Evolutionary conservation across 257 asterid genomes (phyloP), one percentile per base, ranked within the genome.

Genomic region (Phtheirospermum japonicum): DNA sequence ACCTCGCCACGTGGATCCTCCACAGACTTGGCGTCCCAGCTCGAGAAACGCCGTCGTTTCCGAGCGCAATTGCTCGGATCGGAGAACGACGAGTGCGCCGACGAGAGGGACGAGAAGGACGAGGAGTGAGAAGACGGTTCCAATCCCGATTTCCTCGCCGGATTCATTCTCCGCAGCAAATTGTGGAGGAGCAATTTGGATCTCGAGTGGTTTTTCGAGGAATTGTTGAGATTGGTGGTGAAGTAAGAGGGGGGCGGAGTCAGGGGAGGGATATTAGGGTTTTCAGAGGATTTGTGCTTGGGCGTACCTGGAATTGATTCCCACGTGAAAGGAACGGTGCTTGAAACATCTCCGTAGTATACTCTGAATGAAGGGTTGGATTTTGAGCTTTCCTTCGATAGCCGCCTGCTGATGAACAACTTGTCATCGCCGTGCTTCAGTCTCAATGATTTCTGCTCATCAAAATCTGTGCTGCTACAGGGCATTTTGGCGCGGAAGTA

Each of bases 251-350:
- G 86, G 4, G 86, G 86, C 0, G 86, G 86, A 0, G 86, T 80
- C 16, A 80, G 79, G 0, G 83, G 86, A 17, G 86, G 86, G 6
- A 67, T 30, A 42, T 13, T 48, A 8, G 3, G 7, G 28, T 57
- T 33, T 0, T 49, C 63, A 0, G 68, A 51, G 12, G 68, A 67
- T 1, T n/a, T 7, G 66, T 77, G 86, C 31, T 80, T 80, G 0
- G 86, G 86, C 0, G 86, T 80, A 28, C 86, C 86, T 0, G 86
- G 86, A 56, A 73, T 46, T 2, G 79, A 72, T 16, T 80, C 86
- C 86, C 86, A 80, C 23, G 36, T 55, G 75, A 81, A 81, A 9
- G 87, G 87, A n/a, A 81, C 80, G 17, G 78, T 66, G 34, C 82
- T 60, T 0, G 84, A 34, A 2, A 71, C 79, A 48, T 68, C 77